Evolutionary conservation across 1,284 basidiomycete genomes (phyloP), one percentile per base, ranked within the genome.

Genomic region (Inonotus obliquus): DNA sequence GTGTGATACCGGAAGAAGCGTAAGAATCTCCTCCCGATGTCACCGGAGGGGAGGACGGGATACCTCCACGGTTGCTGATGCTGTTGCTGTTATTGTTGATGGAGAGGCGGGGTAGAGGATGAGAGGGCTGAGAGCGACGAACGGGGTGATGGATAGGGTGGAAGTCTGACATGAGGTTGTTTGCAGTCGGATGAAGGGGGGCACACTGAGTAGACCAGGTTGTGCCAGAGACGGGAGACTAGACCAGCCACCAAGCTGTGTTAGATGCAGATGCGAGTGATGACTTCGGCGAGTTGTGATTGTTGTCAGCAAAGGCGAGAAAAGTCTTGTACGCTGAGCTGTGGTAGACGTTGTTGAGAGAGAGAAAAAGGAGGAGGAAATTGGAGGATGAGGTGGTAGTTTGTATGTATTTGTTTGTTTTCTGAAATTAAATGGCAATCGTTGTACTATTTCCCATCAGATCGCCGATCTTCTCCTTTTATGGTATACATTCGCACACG

Each of bases 11-110:
- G 21, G 62, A 63, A 17, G 62, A 63, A 17, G 62, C 60, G 21
- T 59, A 63, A 17, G 62, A 63, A 17, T 59, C 60, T 19, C 49
- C 57, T 17, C 59, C 62, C 25, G 62, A 63, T 9, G 62, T 61
- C 29, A 60, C 49, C 17, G 62, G 62, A 11, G 62, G 62, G 6
- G 62, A 63, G 10, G 62, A 25, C 4, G 59, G 59, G 10, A 48
- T 35, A 11, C 51, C 59, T 13, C 44, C 29, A 7, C 53, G 52
- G 21, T 41, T 32, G 23, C n/a, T n/a, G 32, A 32, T 32, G 32
- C 4, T 32, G 32, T 32, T 32, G 32, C 32, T 32, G 32, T 32
- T 32, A 32, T 60, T 19, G 1, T 39, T 38, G 5, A 55, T 60
- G 25, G 59, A 60, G 27, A 44, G 37, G 21, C 59, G 59, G 39